Percentiles rank a stretch among this genome's conserved stretches.
These are phyloP conservation scores for Mycena vitilis DNA, from an alignment of 768 basidiomycete genomes.

Conservation along the genomic window DNA sequence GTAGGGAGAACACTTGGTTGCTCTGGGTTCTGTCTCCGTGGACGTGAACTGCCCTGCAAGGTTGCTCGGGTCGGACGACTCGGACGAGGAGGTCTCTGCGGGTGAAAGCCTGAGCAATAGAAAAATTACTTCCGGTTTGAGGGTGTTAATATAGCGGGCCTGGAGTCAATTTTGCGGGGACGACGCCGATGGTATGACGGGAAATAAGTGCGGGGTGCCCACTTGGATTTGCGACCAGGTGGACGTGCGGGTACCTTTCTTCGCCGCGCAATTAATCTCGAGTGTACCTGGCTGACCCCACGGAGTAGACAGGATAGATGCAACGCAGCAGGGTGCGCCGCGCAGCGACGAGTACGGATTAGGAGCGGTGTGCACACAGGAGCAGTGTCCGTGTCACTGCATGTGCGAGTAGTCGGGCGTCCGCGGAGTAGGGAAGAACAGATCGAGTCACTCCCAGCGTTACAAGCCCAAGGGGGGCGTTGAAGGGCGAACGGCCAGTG, in stretches of 20 bases:
- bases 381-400: neutral
- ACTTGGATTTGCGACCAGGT: neutral
- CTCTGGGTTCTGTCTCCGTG: too few relatives aligned
- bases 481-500: neutral
- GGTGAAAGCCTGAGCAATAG: neutral
- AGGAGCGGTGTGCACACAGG: neutral
- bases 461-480: neutral
- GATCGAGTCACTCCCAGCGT: neutral
- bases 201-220: neutral
- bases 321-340: neutral
- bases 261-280: slow-evolving; percentile 4
- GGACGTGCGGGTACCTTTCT: neutral
- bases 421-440: neutral
- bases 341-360: slow-evolving; percentile 1
- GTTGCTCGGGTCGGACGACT: slow-evolving; percentile 6
- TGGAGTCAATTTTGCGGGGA: neutral
- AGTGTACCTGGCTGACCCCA: neutral
- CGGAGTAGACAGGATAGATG: neutral
- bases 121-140: neutral
- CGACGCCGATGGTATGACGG: neutral
- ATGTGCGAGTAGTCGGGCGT: slow-evolving; percentile 1
- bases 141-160: neutral
- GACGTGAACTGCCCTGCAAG: slow-evolving; percentile 6
- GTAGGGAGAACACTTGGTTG: neutral
- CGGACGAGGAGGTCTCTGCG: neutral